Percentiles rank a stretch among this genome's conserved stretches.
These are phyloP conservation scores for Vitis cinerea DNA, from an alignment of 164 flowering plant species.

Conservation along the genomic window DNA sequence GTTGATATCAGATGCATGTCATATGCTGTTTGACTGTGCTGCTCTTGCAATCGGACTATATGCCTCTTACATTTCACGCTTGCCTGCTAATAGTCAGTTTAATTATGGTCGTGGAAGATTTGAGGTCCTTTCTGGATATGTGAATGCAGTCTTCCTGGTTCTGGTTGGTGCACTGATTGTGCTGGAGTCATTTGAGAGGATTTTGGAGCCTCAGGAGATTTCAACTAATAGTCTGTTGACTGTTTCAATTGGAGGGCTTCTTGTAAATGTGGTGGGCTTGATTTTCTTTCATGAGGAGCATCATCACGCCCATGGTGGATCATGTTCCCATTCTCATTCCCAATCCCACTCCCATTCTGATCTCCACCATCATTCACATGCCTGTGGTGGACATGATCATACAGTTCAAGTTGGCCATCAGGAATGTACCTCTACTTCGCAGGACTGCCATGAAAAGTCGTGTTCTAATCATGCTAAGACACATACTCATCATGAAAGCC, in stretches of 20 bases:
- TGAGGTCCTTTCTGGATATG: constrained; percentile 96
- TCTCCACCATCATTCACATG: constrained; percentile 33
- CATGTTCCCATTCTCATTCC: constrained; percentile 71
- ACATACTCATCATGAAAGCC: constrained; percentile 18
- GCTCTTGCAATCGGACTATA: constrained; percentile 94
- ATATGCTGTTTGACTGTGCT: constrained; percentile 99
- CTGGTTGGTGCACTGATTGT: constrained; percentile 88
- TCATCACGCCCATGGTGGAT: constrained; percentile 98
- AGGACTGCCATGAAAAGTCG: constrained; percentile 23
- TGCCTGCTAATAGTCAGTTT: constrained; percentile 85
- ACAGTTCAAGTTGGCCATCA: constrained; percentile 24
- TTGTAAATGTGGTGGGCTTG: constrained; percentile 88
- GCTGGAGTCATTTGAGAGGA: constrained; percentile 91
- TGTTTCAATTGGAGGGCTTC: constrained; percentile 91
- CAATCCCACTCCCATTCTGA: constrained; percentile 36
- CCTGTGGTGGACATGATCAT: constrained; percentile 32
- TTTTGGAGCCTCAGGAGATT: constrained; percentile 95
- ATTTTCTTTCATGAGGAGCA: constrained; percentile 97
- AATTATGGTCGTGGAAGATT: constrained; percentile 97
- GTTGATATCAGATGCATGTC: constrained; percentile 99
- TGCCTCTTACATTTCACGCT: constrained; percentile 87
- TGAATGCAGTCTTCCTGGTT: constrained; percentile 93
- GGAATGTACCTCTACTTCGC: constrained; percentile 20
- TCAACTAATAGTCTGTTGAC: constrained; percentile 78
- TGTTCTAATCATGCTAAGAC: constrained; percentile 17